Evolutionary conservation across 2,329 filamentous ascomycete species (phyloP), one percentile per base, ranked within the genome.

Genomic region (Colletotrichum coccodes): DNA sequence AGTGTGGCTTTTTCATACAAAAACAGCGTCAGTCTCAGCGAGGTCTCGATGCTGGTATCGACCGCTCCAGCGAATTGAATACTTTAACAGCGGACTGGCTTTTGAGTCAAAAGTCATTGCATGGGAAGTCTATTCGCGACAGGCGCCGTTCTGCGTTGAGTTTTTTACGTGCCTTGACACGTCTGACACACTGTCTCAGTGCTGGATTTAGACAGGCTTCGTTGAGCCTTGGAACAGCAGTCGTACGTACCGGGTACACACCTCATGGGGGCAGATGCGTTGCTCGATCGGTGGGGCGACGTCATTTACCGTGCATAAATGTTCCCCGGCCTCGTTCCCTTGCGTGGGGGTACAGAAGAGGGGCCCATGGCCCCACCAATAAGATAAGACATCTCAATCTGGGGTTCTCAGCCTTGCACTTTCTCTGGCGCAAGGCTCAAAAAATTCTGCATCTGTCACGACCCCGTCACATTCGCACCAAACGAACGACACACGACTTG

Each of bases 21-120:
- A 53, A 70, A n/a, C 32, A 63, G 23, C n/a, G 61, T 65, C 53
- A 62, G 67, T 63, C 38, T 67, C 58, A 58, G 57, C 58, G 67
- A 70, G 64, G 57, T 62, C 63, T 70, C 40, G 67, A 61, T 58
- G 67, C 47, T 70, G 64, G 64, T 63, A 59, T 62, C 63, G 63
- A 44, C 63, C 64, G 53, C 40, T 63, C 42, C 64, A 68, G 67
- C 67, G 64, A 70, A 68, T 70, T 70, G 67, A 70, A 70, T 63
- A 68, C 32, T 54, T 21, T 68, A 42, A 70, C 57, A 67, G 63
- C 52, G 46, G 30, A 58, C 26, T 47, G 32, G 8, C n/a, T 28
- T 26, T 3, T 9, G 18, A 11, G 21, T 49, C 23, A 5, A 46
- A n/a, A 38, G 46, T 16, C 34, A 21, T 42, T 46, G 21, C 66